Evolutionary conservation across 176 grass and related monocot species (phyloP), one percentile per base, ranked within the genome.

Genomic region (Bothriochloa decipiens): DNA sequence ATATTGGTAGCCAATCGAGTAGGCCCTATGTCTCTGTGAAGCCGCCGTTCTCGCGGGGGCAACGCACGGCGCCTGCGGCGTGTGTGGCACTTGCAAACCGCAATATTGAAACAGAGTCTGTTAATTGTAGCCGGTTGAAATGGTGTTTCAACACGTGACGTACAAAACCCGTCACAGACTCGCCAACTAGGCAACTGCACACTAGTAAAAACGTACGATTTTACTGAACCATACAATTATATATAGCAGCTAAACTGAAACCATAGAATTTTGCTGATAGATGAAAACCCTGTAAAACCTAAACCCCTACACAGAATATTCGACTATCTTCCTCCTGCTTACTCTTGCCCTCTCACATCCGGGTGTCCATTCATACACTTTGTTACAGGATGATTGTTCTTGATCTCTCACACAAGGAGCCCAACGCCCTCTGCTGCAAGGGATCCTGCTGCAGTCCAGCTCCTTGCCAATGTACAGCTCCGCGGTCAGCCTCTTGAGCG

Each of bases 401-500:
- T 15, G 43, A 1, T 37, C 74, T 23, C 1, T 37, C 10, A 15
- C 74, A 58, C 74, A 58, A 39, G 29, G 74, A 57, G 29, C 29
- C 74, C 74, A 76, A 8, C 8, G 74, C 32, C 74, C 74, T 76
- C 50, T 58, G 32, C 8, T n/a, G 50, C 74, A 76, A 39, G 74
- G 74, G 74, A 76, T 57, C 50, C 74, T 58, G 74, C 50, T 58
- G 50, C 74, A 57, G 50, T 76, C 50, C 57, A 76, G 6, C 32
- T 76, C 50, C 73, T 76, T 58, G 50, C 74, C 74, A 57, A n/a
- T 20, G 74, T 58, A 58, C 29, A 65, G 6, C 46, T 65, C 29
- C 42, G 68, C 43, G 0, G 62, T 84, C 72, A 84, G 53, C 22
- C 43, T 68, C 82, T 76, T n/a, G 1, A 84, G 17, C 11, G 10